Evolutionary conservation across 306 rosid genomes (phyloP).

Genomic region (Fragaria nilgerrensis): DNA sequence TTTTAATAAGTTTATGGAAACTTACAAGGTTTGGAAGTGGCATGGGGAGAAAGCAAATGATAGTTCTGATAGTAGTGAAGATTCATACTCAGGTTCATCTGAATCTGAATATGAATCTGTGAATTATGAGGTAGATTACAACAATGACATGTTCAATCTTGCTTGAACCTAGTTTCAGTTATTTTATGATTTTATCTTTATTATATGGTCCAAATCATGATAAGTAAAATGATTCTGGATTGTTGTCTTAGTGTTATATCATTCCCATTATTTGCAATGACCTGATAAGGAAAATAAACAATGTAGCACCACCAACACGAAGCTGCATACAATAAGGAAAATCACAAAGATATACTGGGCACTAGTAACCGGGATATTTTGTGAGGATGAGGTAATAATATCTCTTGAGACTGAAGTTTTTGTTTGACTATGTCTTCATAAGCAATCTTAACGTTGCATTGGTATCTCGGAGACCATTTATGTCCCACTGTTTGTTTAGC

Average conservation of each 20-base stretch:
- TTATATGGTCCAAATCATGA: background rate
- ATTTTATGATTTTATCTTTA: background rate
- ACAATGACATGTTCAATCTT: conserved; percentile 17
- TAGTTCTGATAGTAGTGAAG: too few species aligned
- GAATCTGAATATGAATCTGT: too few species aligned
- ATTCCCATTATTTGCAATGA: background rate
- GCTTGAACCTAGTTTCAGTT: conserved; percentile 4
- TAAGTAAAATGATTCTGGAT: background rate
- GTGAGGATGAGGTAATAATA: conserved; percentile 62
- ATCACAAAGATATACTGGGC: conserved; percentile 79
- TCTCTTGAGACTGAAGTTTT: background rate
- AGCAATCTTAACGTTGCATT: background rate
- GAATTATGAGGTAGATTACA: too few species aligned
- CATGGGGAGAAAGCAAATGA: too few species aligned
- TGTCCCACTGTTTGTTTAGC: too few species aligned
- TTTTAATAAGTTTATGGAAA: too few species aligned
- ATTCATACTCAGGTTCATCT: too few species aligned
- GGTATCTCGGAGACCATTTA: background rate
- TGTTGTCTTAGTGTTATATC: background rate
- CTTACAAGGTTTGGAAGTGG: too few species aligned
- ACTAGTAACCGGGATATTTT: conserved; percentile 64
- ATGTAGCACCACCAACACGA: conserved; percentile 47
- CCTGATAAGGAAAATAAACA: conserved; percentile 8
- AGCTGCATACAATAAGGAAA: conserved; percentile 52
- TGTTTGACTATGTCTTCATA: background rate